Percentiles rank a stretch among this genome's conserved stretches.
These are phyloP conservation scores for Pichia kluyveri DNA, from an alignment of 805 yeast genomes.

Conservation along the genomic window DNA sequence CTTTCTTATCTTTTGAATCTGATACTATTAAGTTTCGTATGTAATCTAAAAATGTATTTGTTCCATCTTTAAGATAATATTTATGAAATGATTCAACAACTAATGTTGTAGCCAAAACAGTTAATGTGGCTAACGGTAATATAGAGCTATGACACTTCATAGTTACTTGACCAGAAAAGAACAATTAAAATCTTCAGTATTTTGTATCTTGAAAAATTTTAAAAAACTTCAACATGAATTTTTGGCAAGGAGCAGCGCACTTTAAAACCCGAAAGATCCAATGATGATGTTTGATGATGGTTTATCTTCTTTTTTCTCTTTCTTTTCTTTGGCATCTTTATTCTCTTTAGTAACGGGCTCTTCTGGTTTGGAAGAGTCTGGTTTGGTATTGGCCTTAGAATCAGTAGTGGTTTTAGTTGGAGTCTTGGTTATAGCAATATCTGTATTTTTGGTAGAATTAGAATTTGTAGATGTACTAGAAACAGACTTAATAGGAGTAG, in stretches of 20 bases:
- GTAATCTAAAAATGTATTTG: constrained; percentile 4
- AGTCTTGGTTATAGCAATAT: too few species aligned
- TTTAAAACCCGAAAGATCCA: constrained; percentile 7
- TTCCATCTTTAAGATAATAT: constrained; percentile 1
- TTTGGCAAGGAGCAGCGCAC: neutral
- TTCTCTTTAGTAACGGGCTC: too few species aligned
- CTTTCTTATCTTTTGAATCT: neutral
- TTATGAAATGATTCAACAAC: constrained; percentile 6
- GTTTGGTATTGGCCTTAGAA: neutral
- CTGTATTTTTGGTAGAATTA: too few species aligned
- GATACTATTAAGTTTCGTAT: constrained; percentile 1
- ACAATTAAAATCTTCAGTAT: neutral
- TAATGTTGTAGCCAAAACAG: constrained; percentile 2
- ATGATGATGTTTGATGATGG: constrained; percentile 3
- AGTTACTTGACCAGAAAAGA: neutral
- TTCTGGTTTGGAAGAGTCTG: neutral
- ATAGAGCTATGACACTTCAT: neutral
- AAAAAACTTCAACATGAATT: neutral
- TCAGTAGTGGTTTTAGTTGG: too few species aligned
- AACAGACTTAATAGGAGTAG: neutral
- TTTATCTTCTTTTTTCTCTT: neutral
- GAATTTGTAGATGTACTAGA: too few species aligned
- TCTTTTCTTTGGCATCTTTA: too few species aligned
- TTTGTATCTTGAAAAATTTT: neutral
- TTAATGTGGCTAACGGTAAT: neutral